A percentile compares a stretch with the other conserved stretches of the same genome.
Conservation (phyloP, 2,329 filamentous ascomycete species). For the Penicillium vulpinum region DNA sequence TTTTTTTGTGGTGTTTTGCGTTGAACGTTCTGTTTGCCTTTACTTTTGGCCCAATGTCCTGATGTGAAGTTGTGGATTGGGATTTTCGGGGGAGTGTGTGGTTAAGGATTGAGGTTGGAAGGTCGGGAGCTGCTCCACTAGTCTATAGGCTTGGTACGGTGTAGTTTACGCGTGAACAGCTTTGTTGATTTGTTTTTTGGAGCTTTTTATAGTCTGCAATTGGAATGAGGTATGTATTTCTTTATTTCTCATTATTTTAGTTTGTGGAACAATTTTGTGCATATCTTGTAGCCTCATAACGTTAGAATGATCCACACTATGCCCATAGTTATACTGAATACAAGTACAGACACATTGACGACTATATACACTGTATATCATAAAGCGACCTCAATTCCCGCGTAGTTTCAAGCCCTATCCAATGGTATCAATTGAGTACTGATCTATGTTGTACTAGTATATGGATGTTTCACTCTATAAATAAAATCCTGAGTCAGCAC, state of each 20-base stretch:
- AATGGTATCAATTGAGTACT: not conserved
- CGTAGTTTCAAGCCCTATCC: not conserved
- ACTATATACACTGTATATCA: not conserved
- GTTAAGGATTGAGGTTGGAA: constrained; percentile 3
- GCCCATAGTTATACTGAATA: not conserved
- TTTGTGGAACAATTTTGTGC: not conserved
- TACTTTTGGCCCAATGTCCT: not conserved
- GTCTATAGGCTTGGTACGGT: constrained; percentile 1
- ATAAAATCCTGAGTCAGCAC: constrained; percentile 14
- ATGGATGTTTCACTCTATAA: not conserved
- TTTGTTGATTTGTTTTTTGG: not conserved
- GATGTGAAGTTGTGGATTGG: not conserved
- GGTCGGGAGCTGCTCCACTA: constrained; percentile 9
- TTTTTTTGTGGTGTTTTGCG: not conserved
- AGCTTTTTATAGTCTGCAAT: not conserved
- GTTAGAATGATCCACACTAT: not conserved
- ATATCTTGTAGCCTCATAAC: not conserved
- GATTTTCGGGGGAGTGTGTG: constrained; percentile 6
- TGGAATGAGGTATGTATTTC: not conserved
- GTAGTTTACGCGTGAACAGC: not conserved
- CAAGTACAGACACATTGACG: not conserved
- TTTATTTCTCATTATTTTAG: not conserved
- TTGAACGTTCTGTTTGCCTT: not conserved
- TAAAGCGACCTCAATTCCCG: not conserved
- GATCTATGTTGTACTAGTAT: not conserved